These are phyloP conservation scores for Penicillium aurantiogriseum DNA, from an alignment of 2,329 filamentous ascomycete genomes.

Conservation along the genomic window DNA sequence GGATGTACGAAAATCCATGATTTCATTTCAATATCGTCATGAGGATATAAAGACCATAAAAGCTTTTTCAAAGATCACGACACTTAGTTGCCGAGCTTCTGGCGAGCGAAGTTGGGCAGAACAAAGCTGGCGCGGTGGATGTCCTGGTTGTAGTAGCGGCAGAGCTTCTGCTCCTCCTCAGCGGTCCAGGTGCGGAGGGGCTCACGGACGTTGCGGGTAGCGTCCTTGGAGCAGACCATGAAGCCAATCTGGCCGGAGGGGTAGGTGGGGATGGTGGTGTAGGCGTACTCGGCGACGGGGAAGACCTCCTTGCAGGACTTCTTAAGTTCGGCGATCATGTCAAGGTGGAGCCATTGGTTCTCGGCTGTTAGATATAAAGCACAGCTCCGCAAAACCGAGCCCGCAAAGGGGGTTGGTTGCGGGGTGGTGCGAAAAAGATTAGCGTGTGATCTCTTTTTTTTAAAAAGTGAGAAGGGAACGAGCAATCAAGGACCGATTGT, in stretches of 20 bases:
- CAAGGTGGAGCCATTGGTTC: constrained; percentile 98
- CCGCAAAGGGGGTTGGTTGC: constrained; percentile 31
- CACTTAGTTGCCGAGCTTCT: constrained; percentile 52
- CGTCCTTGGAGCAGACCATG: constrained; percentile 99
- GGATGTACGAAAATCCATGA: constrained; percentile 5
- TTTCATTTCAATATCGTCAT: constrained; percentile 16
- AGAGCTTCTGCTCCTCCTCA: constrained; percentile 89
- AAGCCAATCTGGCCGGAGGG: constrained; percentile 98
- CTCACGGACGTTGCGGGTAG: constrained; percentile 75
- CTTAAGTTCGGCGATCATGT: constrained; percentile 91
- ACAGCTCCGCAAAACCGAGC: constrained; percentile 33
- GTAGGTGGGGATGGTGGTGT: constrained; percentile 98
- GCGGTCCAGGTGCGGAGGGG: constrained; percentile 76
- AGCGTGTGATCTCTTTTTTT: constrained; percentile 18
- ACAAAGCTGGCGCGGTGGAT: constrained; percentile 95
- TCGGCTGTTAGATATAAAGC: constrained; percentile 63
- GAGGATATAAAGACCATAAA: constrained; percentile 12
- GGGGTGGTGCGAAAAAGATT: constrained; percentile 27
- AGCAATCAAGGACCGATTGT: constrained; percentile 42
- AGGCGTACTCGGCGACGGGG: constrained; percentile 95
- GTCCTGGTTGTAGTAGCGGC: constrained; percentile 95
- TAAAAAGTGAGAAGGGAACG: constrained; percentile 5
- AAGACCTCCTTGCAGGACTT: constrained; percentile 96
- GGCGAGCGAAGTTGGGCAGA: constrained; percentile 87
- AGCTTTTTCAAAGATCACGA: constrained; percentile 8